phyloP scores from a whole-genome alignment of 1,284 basidiomycete genomes.

The Limonomyces culmigenus region DNA sequence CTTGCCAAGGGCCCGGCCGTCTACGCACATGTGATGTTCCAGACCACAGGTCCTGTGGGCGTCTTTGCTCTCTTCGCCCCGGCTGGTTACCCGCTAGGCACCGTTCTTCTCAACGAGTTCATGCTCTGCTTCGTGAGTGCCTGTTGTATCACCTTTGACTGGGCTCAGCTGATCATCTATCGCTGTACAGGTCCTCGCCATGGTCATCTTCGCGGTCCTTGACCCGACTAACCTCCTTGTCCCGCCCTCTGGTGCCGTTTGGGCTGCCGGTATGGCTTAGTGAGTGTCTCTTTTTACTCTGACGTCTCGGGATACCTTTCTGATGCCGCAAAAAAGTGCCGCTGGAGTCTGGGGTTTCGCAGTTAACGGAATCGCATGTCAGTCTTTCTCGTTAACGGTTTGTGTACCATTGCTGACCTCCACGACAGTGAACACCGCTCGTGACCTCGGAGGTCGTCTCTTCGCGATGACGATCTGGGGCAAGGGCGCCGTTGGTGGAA shows the following conservation, averaged over 20 bases:
- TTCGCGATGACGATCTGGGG: slow-evolving; percentile 44
- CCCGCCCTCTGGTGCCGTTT: slow-evolving; percentile 33
- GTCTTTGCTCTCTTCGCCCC: slow-evolving; percentile 37
- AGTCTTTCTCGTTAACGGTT: not conserved
- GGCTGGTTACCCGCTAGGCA: slow-evolving; percentile 31
- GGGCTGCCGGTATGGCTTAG: slow-evolving; percentile 39
- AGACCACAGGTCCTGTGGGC: slow-evolving; percentile 42
- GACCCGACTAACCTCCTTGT: slow-evolving; percentile 47
- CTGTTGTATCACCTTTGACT: slow-evolving; percentile 33
- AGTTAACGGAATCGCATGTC: slow-evolving; percentile 27
- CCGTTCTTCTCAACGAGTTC: slow-evolving; percentile 50
- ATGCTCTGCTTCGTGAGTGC: slow-evolving; percentile 39
- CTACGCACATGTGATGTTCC: slow-evolving; percentile 29
- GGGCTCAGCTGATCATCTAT: too few species aligned
- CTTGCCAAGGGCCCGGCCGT: slow-evolving; percentile 19
- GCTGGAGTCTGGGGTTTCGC: slow-evolving; percentile 43
- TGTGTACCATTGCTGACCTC: not conserved
- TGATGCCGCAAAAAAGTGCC: slow-evolving; percentile 21
- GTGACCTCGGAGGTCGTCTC: slow-evolving; percentile 47
- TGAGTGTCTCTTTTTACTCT: slow-evolving; percentile 13
- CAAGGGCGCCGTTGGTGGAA: slow-evolving; percentile 29
- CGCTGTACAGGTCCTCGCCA: too few species aligned
- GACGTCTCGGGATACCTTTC: slow-evolving; percentile 1
- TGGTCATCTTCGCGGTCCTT: slow-evolving; percentile 40
- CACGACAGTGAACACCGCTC: slow-evolving; percentile 51